These are phyloP conservation scores for Smallanthus sonchifolius DNA, from an alignment of 129 eudicot genomes.

Conservation along the genomic window DNA sequence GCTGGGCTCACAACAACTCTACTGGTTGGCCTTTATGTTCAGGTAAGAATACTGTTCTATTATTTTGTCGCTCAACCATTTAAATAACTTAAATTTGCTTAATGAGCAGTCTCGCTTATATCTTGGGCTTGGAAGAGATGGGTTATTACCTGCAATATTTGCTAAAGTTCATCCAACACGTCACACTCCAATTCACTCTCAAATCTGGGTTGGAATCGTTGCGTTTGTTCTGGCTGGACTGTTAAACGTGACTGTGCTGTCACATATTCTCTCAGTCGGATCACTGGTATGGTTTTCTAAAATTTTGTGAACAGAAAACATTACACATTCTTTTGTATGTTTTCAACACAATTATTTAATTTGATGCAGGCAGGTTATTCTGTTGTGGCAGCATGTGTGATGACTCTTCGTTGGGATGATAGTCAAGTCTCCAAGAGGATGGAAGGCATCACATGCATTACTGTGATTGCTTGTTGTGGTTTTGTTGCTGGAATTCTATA, in stretches of 20 bases:
- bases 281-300: slow-evolving; percentile 54
- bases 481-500: slow-evolving; percentile 72
- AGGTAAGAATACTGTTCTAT: slow-evolving; percentile 40
- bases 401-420: slow-evolving; percentile 76
- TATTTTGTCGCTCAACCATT: neutral
- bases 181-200: slow-evolving; percentile 92
- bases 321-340: neutral
- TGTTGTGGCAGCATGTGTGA: slow-evolving; percentile 94
- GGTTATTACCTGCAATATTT: slow-evolving; percentile 77
- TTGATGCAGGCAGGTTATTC: slow-evolving; percentile 90
- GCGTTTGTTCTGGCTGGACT: slow-evolving; percentile 77
- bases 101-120: slow-evolving; percentile 80
- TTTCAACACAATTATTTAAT: neutral
- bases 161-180: slow-evolving; percentile 80
- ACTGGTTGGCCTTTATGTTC: slow-evolving; percentile 95
- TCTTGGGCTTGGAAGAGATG: slow-evolving; percentile 99
- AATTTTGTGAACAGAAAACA: neutral
- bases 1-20: slow-evolving; percentile 98
- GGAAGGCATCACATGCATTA: slow-evolving; percentile 68
- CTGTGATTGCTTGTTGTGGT: slow-evolving; percentile 65
- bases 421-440: slow-evolving; percentile 50
- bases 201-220: slow-evolving; percentile 96
- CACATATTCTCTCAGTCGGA: slow-evolving; percentile 97
- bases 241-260: slow-evolving; percentile 72
- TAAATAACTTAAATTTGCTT: slow-evolving; percentile 2